These are phyloP conservation scores for Plantago rigida DNA, from an alignment of 305 asterid genomes.

Conservation along the genomic window DNA sequence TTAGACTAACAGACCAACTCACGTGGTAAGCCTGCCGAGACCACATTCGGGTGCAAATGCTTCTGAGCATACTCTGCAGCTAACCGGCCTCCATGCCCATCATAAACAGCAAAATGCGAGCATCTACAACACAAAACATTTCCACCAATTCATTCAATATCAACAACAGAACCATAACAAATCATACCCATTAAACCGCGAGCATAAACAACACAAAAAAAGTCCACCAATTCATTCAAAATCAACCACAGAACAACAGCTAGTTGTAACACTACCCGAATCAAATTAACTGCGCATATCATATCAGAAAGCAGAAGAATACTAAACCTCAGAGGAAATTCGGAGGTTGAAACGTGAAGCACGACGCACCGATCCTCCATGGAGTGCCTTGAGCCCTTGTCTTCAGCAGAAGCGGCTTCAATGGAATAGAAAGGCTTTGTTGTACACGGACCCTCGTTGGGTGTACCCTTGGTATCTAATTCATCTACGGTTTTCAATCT, in stretches of 20 bases:
- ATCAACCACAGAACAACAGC: too few species aligned
- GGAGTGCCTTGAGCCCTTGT: constrained; percentile 62
- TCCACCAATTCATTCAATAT: neutral
- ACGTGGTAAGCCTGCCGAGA: constrained; percentile 93
- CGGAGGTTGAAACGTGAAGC: constrained; percentile 49
- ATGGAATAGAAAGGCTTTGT: constrained; percentile 28
- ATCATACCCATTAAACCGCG: constrained; percentile 16
- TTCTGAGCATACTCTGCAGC: constrained; percentile 85
- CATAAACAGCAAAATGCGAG: constrained; percentile 74
- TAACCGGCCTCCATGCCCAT: constrained; percentile 79
- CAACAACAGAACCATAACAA: neutral
- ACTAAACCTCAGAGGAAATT: constrained; percentile 8
- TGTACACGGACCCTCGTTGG: constrained; percentile 27
- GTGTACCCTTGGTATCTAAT: constrained; percentile 20
- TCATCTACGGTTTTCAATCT: constrained; percentile 30
- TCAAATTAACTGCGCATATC: neutral
- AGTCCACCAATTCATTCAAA: neutral
- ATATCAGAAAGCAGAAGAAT: neutral
- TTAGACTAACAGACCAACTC: constrained; percentile 89
- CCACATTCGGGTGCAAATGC: constrained; percentile 68
- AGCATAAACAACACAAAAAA: constrained; percentile 36
- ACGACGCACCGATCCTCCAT: constrained; percentile 83
- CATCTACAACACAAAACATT: constrained; percentile 37
- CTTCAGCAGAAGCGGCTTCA: constrained; percentile 84
- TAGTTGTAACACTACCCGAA: too few species aligned